Conservation (phyloP, 305 asterid species). For the Solanum aculeatissimum region DNA sequence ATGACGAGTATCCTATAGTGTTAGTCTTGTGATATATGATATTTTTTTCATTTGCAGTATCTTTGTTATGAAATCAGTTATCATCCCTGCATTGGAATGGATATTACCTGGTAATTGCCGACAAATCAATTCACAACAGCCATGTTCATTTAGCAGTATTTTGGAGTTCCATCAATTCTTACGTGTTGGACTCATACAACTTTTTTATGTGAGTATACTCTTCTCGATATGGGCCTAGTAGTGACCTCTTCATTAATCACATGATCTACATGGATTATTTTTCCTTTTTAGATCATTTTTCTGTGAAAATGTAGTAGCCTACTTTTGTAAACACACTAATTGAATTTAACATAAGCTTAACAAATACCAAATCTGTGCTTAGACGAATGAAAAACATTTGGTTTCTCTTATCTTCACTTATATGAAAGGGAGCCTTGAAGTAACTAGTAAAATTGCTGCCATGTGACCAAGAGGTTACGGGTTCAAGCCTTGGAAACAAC, state of each 20-base stretch:
- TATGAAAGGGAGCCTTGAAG: background rate
- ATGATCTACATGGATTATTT: background rate
- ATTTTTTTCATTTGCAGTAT: conserved; percentile 49
- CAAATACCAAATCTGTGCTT: background rate
- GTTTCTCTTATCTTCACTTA: background rate
- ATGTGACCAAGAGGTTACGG: too few relatives aligned
- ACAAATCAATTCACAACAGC: conserved; percentile 19
- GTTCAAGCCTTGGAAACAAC: too few relatives aligned
- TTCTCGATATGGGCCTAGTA: background rate
- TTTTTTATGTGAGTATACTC: conserved; percentile 64
- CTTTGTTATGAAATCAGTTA: conserved; percentile 51
- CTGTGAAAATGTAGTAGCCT: background rate
- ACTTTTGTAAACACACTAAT: background rate
- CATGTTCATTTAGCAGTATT: conserved; percentile 39
- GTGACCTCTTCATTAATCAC: background rate
- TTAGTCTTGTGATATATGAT: background rate
- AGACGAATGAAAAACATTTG: background rate
- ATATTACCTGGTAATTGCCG: conserved; percentile 63
- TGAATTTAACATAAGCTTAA: background rate
- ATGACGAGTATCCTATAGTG: background rate
- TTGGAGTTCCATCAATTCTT: conserved; percentile 57
- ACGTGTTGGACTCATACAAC: conserved; percentile 59
- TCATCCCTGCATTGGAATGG: conserved; percentile 62
- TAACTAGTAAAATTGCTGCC: too few relatives aligned
- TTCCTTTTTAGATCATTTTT: background rate